Evolutionary conservation across 768 basidiomycete genomes (phyloP), one percentile per base, ranked within the genome.

Genomic region (Tulasnella sp.): DNA sequence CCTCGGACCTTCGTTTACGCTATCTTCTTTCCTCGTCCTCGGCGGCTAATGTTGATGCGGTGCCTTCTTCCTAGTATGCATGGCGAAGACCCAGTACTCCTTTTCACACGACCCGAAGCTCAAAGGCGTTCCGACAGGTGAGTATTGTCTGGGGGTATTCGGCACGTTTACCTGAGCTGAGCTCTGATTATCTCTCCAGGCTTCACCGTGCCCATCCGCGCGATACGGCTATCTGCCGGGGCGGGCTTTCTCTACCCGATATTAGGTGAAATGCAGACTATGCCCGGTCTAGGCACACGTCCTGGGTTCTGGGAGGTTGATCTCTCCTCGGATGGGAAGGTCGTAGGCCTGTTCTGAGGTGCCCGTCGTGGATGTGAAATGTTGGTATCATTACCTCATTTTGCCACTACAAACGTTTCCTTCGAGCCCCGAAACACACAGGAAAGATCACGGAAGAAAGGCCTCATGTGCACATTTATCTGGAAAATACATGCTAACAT

Each of bases 71-170:
- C 56, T 65, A 86, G 92, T 95, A 70, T 95, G 91, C 74, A 90
- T 94, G 89, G 92, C 91, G 51, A 95, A 96, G 78, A 98, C 95
- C 4, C 95, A 96, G 64, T 91, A 97, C 66, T 96, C 93, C 19
- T 93, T 99, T 76, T 95, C 92, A 24, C 92, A 95, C 69, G 87
- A 99, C 67, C 86, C 93, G 5, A 83, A 84, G 65, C 78, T 88
- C 63, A 97, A 97, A 76, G 85, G 86, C 65, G 92, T 86, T 0
- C 93, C 96, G 1, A 82, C 83, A 51, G 86, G 85, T 81, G 64
- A 60, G 75, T 47, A 9, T 5, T 5, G 19, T 48, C 26, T n/a
- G 10, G 26, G 5, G n/a, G 10, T n/a, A 19, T 48, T 43, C 41
- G 41, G 19, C 26, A 48, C 7, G 5, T 38, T 38, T 15, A 38